Evolutionary conservation across 2,329 filamentous ascomycete species (phyloP), one percentile per base, ranked within the genome.

Genomic region (Ceratocystis colombiana): DNA sequence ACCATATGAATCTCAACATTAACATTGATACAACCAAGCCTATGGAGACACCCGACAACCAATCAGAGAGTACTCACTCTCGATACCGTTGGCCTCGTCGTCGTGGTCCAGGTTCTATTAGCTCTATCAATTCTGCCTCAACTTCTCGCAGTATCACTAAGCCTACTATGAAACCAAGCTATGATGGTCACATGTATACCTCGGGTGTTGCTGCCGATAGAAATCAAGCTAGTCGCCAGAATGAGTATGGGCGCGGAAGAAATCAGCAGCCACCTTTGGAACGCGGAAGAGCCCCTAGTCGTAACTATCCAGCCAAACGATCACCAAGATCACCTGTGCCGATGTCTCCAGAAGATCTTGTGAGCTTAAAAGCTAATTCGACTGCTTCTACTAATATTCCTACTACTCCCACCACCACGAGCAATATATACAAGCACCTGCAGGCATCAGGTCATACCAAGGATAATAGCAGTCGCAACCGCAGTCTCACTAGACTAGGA

Each of bases 261-360:
- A 33, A 22, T 22, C 22, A 22, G 22, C 22, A 22, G 22, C 22
- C 2, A 22, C 0, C 22, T 22, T 0, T 22, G 22, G 22, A 22
- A 53, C 85, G 89, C 67, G 89, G 88, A 22, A 83, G 89, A 69
- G 81, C 81, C 28, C 78, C 82, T 12, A 80, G 83, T 57, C 83
- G 87, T 25, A 87, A 86, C 69, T 90, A 76, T 88, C 69, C 88
- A 85, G 72, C 84, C 88, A 20, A 96, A 76, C 82, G 89, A 25
- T 96, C 93, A 0, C 93, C 93, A 0, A 95, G 90, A 1, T 96
- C 93, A 0, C 93, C 93, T 0, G 82, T 96, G 1, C 90, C 92
- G 2, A 96, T 96, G 92, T 96, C 92, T 2, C 91, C 91, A 0
- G 90, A 96, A 71, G 91, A 96, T 71, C 74, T 89, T 68, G 84